phyloP scores from a whole-genome alignment of 768 basidiomycete species.

The Russula sp. region DNA sequence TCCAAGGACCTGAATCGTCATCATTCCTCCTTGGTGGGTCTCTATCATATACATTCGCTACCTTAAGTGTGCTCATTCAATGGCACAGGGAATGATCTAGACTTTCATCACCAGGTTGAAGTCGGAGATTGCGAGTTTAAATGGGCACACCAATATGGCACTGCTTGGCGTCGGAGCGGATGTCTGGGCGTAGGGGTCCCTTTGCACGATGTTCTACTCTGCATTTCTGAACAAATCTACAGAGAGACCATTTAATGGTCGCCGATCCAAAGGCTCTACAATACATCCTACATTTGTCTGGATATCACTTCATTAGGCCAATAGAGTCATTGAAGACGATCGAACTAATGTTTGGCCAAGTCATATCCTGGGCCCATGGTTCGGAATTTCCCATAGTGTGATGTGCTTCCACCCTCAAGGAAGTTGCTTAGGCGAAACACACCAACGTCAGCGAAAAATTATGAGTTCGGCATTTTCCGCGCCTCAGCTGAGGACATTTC shows the following conservation, averaged over 20 bases:
- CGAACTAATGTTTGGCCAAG: conserved; percentile 17
- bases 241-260: not conserved
- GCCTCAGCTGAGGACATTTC: not conserved
- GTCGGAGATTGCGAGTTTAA: conserved; percentile 22
- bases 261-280: conserved; percentile 23
- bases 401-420: not conserved
- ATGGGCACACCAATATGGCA: conserved; percentile 22
- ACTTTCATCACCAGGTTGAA: not conserved
- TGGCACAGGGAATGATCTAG: not conserved
- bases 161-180: conserved; percentile 19
- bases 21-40: not conserved
- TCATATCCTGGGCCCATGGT: conserved; percentile 23
- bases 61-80: conserved; percentile 20
- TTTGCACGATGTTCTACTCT: not conserved
- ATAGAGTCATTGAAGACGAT: conserved; percentile 3
- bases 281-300: conserved; percentile 8
- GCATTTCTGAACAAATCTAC: conserved; percentile 8
- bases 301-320: not conserved
- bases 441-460: not conserved
- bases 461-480: not conserved
- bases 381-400: not conserved
- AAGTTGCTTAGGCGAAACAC: not conserved
- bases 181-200: conserved; percentile 22
- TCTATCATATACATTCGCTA: not conserved
- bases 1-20: not conserved